These are phyloP conservation scores for Glonium stellatum DNA, from an alignment of 495 filamentous ascomycete species.

Conservation along the genomic window DNA sequence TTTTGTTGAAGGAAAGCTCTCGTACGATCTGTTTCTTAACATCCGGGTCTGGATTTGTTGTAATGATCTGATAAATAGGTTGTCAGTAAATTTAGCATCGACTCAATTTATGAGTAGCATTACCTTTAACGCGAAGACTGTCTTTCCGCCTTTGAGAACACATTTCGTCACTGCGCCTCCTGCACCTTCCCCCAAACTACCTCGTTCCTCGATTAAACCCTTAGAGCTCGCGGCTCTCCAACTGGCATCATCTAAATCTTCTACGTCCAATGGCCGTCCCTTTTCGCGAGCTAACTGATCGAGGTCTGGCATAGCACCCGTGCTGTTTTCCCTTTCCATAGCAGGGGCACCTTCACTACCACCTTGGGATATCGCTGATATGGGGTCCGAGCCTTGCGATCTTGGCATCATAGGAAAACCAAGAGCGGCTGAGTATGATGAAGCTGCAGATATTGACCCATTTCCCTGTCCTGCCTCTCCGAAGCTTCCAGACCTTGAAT, in stretches of 20 bases:
- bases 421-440: slow-evolving; percentile 66
- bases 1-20: slow-evolving; percentile 94
- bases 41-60: slow-evolving; percentile 93
- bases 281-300: slow-evolving; percentile 71
- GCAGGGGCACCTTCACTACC: slow-evolving; percentile 52
- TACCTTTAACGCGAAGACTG: slow-evolving; percentile 94
- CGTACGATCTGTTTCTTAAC: slow-evolving; percentile 96
- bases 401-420: slow-evolving; percentile 55
- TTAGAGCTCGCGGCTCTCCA: slow-evolving; percentile 90
- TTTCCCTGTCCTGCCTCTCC: slow-evolving; percentile 61
- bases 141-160: slow-evolving; percentile 81
- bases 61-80: slow-evolving; percentile 65
- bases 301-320: slow-evolving; percentile 58
- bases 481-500: slow-evolving; percentile 67
- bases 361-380: slow-evolving; percentile 68
- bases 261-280: slow-evolving; percentile 75
- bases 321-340: slow-evolving; percentile 71
- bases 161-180: slow-evolving; percentile 92
- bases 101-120: slow-evolving; percentile 17
- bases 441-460: slow-evolving; percentile 73
- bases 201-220: slow-evolving; percentile 78
- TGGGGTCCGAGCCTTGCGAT: slow-evolving; percentile 69
- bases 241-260: slow-evolving; percentile 88
- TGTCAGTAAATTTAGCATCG: slow-evolving; percentile 17
- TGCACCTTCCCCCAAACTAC: slow-evolving; percentile 88